Evolutionary conservation across 306 rosid genomes (phyloP), one percentile per base, ranked within the genome.

Genomic region (Purshia tridentata): DNA sequence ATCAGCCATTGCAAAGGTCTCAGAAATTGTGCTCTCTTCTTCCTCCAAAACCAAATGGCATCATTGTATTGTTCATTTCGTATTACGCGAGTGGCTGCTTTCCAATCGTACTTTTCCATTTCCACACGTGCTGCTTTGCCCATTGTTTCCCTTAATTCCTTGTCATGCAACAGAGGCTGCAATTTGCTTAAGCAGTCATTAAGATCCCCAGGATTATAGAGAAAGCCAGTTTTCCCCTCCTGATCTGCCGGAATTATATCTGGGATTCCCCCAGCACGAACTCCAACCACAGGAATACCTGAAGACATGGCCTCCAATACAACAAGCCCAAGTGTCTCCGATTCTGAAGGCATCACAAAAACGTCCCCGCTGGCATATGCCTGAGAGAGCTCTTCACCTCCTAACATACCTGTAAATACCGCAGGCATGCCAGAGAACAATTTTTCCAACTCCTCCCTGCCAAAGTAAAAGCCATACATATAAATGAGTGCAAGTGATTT

Each of bases 21-120:
- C 42, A 90, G 72, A 8, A 91, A 71, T 49, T 86, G 89, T 9
- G 96, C 88, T 61, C 90, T 81, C 77, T 89, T 88, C 92, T 88
- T 90, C 81, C 89, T 92, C 99, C 99, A 95, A 84, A 90, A 95
- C 99, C 99, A 95, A 72, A 90, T 90, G 60, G 99, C 99, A 4
- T 96, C 93, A 18, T 81, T 90, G 86, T 95, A 95, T 60, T 95
- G 91, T 67, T 95, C 96, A 0, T 95, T 86, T 66, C 99, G 96
- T 42, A 95, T 89, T 12, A 37, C 80, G 48, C 77, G 81, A 0
- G 99, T 95, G 63, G 99, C 99, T 2, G 96, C 98, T 83, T 73
- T 95, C 99, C 99, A 95, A 70, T 89, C 96, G 39, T 71, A 90
- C 83, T 95, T 90, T 78, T 95, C 99, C 92, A 85, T 91, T 83